phyloP scores from a whole-genome alignment of 2,329 filamentous ascomycete species.

The Conoideocrella luteorostrata region DNA sequence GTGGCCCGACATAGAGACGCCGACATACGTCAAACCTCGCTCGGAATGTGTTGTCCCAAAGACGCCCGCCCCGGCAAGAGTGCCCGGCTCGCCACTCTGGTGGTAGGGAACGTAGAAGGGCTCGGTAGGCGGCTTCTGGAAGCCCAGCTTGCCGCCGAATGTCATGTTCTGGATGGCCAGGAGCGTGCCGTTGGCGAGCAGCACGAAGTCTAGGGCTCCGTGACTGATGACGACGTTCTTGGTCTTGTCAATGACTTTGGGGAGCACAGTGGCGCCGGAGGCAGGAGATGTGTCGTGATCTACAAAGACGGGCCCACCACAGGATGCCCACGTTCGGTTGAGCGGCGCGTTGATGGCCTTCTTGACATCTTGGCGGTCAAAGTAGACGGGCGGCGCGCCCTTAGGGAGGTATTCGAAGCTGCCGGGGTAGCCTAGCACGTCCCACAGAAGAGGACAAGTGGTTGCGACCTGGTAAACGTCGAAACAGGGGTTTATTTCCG shows the following conservation, averaged over 20 bases:
- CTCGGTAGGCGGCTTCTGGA: constrained; percentile 51
- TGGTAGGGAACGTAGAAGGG: constrained; percentile 59
- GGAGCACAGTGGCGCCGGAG: constrained; percentile 31
- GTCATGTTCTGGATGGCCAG: constrained; percentile 75
- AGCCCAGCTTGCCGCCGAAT: constrained; percentile 64
- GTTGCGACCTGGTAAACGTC: constrained; percentile 64
- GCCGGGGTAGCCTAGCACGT: constrained; percentile 65
- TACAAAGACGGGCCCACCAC: constrained; percentile 36
- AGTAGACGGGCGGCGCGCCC: constrained; percentile 52
- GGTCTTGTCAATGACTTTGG: constrained; percentile 64
- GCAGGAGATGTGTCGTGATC: constrained; percentile 20
- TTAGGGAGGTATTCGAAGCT: constrained; percentile 55
- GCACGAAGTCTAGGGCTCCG: constrained; percentile 63
- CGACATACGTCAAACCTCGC: constrained; percentile 65
- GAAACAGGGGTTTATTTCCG: constrained; percentile 66
- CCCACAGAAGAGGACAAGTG: constrained; percentile 65
- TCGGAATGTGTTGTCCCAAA: constrained; percentile 66
- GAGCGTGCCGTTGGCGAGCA: constrained; percentile 62
- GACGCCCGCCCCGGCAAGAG: constrained; percentile 52
- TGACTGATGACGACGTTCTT: constrained; percentile 68
- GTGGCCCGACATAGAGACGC: constrained; percentile 58
- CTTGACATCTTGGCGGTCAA: constrained; percentile 64
- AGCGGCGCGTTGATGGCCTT: constrained; percentile 57
- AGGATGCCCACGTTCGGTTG: constrained; percentile 46
- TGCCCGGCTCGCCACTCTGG: constrained; percentile 4